Conservation (phyloP, 2,329 filamentous ascomycete genomes). For the Fusarium udum region DNA sequence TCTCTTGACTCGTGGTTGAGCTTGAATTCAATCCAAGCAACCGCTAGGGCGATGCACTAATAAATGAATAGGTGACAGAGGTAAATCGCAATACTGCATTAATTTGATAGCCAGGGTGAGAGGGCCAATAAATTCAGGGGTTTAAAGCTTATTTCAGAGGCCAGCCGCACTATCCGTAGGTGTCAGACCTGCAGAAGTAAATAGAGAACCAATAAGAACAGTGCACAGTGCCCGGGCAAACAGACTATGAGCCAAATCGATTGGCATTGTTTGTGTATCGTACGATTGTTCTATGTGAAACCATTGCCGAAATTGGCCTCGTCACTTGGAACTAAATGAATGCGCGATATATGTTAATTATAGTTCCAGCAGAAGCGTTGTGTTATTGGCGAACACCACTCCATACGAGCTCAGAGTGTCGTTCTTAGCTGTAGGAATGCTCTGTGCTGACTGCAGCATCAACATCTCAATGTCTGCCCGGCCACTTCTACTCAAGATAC, state of each 20-base stretch:
- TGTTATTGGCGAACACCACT: no score
- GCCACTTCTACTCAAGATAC: background rate
- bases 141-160: background rate
- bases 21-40: fast-evolving
- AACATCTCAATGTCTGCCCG: background rate
- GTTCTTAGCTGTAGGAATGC: background rate
- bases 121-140: background rate
- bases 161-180: background rate
- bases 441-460: background rate
- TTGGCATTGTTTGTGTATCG: no score
- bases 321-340: no score
- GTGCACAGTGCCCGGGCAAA: no score
- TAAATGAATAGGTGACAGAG: background rate
- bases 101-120: background rate
- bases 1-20: background rate
- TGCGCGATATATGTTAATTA: background rate
- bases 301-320: background rate
- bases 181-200: background rate
- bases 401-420: background rate
- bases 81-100: background rate
- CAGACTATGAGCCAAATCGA: background rate
- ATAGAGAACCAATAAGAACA: background rate
- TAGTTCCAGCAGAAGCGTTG: no score
- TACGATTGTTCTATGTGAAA: background rate
- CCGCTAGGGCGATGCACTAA: background rate